Base-by-base conservation (phyloP, 345 rosid genomes). In the Nephelium lappaceum region DNA sequence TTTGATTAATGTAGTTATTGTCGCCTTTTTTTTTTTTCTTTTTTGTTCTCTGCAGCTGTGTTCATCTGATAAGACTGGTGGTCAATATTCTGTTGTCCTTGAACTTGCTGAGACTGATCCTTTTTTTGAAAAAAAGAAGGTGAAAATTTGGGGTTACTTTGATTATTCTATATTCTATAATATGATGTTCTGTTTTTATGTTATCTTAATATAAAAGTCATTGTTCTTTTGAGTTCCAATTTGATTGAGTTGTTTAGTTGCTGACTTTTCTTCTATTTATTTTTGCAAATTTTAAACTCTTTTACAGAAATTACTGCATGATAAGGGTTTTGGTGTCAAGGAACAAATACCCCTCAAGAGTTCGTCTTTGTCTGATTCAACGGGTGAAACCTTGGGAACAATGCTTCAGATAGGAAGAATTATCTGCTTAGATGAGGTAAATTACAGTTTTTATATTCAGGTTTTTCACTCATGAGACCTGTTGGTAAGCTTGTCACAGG, bases 371-470 rank as follows among this genome's bases (percentile, higher is more conserved):
- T 77, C 81, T 77, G 86, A 90, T 53, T 88, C 84, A 64, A 63
- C 85, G 60, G 69, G 49, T 68, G 11, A 51, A 70, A 61, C 81
- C 39, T 85, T 91, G 75, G 86, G 86, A 62, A 84, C 80, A 74
- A 79, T 92, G 86, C 89, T 90, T 80, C 86, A 80, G 69, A 83
- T 89, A 66, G 93, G 85, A 76, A 86, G 98, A 88, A 88, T 95
- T 42, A 83, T 78, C 77, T 87, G 81, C 79, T 85, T 95, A 71
- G 91, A 90, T 80, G 93, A 93, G 95, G 98, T 92, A 83, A 80
- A 38, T 71, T 75, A 71, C 69, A 51, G 38, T 71, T 49, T 16
- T 67, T 25, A 4, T 36, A 27, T 0, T 41, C 43, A 16, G 57
- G 7, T 9, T 60, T 15, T 82, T 73, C 61, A 61, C 47, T 58